Base-by-base conservation (phyloP, 805 yeast species). In the Candida peoriensis region DNA sequence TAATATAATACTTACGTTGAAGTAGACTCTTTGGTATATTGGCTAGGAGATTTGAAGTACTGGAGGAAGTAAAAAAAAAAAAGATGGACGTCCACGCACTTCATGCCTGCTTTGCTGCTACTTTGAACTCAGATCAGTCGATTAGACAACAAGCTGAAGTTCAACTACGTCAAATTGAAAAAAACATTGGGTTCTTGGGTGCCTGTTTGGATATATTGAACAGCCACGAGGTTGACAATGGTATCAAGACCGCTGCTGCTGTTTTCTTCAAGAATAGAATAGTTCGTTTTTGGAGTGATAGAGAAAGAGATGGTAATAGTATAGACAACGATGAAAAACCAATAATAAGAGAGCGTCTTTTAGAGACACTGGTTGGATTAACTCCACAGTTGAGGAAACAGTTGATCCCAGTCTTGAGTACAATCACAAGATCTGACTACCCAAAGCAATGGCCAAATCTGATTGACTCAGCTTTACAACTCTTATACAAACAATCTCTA, bases 221-320 rank as follows among this genome's bases (percentile, higher is more conserved):
- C 13, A 72, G 75, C 15, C 60, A 60, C 6, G 74, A 70, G 13
- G 76, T 71, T 12, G 64, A 75, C 6, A 58, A 60, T 2, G 72
- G 67, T 17, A 68, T 82, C 32, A 72, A 78, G 46, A 63, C 76
- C 32, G 84, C 94, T 10, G 81, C 94, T 2, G 88, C 93, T 0
- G 78, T 90, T 5, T 86, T 76, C 57, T 75, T 87, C 57, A 90
- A 90, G 56, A 89, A 90, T 57, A 69, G 78, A 37, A 68, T 87
- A 16, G 63, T 68, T 12, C 68, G 74, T 24, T 68, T 73, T 33
- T 89, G 97, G 97, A 52, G 43, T 30, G 43, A 20, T 14, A 30
- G 38, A 2, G 37, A 57, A 10, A 54, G 47, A 10, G 65, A 55
- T n/a, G 51, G 55, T 6, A 39, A 43, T 20, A 43, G 38, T 14